Conservation (phyloP, 495 filamentous ascomycete genomes). For the Pseudevernia furfuracea region DNA sequence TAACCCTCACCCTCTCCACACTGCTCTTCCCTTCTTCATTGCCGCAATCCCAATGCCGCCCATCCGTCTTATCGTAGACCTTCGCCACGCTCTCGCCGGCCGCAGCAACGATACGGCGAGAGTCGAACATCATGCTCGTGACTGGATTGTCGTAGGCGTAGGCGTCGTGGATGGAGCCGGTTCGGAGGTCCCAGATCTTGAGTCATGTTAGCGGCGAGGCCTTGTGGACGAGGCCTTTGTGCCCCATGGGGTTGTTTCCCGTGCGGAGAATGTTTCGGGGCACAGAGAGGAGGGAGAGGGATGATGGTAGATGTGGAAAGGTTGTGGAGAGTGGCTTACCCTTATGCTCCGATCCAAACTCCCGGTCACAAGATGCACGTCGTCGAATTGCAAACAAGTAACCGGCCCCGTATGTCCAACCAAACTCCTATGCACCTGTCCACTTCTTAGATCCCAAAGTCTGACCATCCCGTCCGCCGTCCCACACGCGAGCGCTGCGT, state of each 20-base stretch:
- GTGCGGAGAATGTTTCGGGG: not conserved
- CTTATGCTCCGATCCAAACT: conserved; percentile 89
- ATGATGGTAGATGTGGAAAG: not conserved
- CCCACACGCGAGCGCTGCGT: conserved; percentile 93
- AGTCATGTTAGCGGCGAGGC: conserved; percentile 12
- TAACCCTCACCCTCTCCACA: conserved; percentile 83
- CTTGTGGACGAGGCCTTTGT: not conserved
- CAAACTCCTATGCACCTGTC: conserved; percentile 90
- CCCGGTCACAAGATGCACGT: conserved; percentile 88
- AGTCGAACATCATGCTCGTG: conserved; percentile 97
- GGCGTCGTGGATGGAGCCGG: conserved; percentile 89
- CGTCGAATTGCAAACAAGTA: conserved; percentile 92
- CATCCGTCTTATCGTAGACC: conserved; percentile 95
- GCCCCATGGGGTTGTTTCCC: not conserved
- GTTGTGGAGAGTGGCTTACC: conserved; percentile 48
- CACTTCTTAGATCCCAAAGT: conserved; percentile 92
- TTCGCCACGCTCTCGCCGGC: conserved; percentile 90
- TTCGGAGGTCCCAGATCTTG: conserved; percentile 98
- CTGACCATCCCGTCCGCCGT: conserved; percentile 97
- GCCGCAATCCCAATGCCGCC: conserved; percentile 94
- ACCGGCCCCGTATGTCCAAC: conserved; percentile 96
- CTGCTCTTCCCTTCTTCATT: conserved; percentile 51
- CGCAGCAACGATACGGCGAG: conserved; percentile 80
- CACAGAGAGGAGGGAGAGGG: not conserved
- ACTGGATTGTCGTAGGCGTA: conserved; percentile 92